These are phyloP conservation scores for Echium plantagineum DNA, from an alignment of 257 asterid species.

Conservation along the genomic window DNA sequence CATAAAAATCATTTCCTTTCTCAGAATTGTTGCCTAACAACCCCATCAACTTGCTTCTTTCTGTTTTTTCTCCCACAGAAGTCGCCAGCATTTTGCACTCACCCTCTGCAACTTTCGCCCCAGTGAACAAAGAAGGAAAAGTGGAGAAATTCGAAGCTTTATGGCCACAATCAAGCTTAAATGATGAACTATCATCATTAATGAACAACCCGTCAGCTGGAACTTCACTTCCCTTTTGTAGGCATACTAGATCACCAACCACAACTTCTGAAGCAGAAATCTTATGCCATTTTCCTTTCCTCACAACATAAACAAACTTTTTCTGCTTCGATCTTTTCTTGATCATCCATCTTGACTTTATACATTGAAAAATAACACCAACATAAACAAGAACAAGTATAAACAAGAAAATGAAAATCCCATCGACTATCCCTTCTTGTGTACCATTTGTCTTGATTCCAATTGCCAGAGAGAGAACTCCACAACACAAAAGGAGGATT, in stretches of 20 bases:
- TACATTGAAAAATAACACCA: constrained; percentile 8
- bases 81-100: constrained; percentile 24
- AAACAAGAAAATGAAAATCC: constrained; percentile 9
- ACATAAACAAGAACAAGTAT: constrained; percentile 11
- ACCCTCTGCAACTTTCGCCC: constrained; percentile 18
- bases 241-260: constrained; percentile 30
- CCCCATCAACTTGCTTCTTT: constrained; percentile 19
- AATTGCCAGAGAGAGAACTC: constrained; percentile 21
- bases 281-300: constrained; percentile 9
- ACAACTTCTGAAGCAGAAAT: constrained; percentile 22
- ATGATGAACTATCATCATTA: constrained; percentile 4
- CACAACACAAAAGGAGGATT: constrained; percentile 28
- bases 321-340: constrained; percentile 8
- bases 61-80: constrained; percentile 29
- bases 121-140: constrained; percentile 13
- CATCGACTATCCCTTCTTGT: constrained; percentile 16
- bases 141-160: not conserved
- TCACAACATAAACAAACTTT: constrained; percentile 10
- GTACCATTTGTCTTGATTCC: constrained; percentile 24
- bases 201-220: constrained; percentile 37
- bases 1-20: not conserved
- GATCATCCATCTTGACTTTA: constrained; percentile 8
- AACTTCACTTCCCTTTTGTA: constrained; percentile 21
- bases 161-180: constrained; percentile 9
- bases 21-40: not conserved